Evolutionary conservation across 768 basidiomycete genomes (phyloP).

Genomic region (Russula earlei): DNA sequence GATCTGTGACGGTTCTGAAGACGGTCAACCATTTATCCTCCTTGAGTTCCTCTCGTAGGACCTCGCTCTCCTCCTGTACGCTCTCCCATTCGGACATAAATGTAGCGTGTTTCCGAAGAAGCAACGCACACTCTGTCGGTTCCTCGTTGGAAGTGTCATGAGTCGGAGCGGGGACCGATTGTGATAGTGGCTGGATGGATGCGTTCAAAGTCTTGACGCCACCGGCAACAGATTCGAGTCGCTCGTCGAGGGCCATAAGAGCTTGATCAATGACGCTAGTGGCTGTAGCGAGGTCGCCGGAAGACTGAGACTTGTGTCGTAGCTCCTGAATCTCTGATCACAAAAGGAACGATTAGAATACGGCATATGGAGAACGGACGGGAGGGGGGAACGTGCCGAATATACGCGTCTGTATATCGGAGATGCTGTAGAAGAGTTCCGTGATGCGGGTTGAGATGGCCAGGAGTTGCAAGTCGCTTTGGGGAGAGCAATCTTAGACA

Average conservation of each 20-base stretch:
- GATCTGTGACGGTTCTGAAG: slow-evolving; percentile 87
- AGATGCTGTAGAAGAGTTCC: slow-evolving; percentile 77
- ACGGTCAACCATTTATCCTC: slow-evolving; percentile 97
- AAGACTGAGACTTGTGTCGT: slow-evolving; percentile 73
- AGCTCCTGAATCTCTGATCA: slow-evolving; percentile 81
- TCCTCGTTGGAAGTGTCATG: slow-evolving; percentile 29
- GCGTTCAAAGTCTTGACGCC: slow-evolving; percentile 65
- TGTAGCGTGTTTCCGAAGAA: slow-evolving; percentile 67
- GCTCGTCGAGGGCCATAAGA: slow-evolving; percentile 69
- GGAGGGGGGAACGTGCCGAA: slow-evolving; percentile 47
- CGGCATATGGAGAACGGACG: background rate
- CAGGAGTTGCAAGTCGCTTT: slow-evolving; percentile 64
- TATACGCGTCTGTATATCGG: slow-evolving; percentile 85
- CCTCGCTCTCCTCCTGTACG: slow-evolving; percentile 70
- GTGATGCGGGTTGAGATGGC: slow-evolving; percentile 81
- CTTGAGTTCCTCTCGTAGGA: slow-evolving; percentile 83
- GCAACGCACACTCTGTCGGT: slow-evolving; percentile 35
- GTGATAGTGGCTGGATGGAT: slow-evolving; percentile 50
- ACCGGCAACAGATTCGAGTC: slow-evolving; percentile 60
- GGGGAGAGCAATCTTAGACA: background rate
- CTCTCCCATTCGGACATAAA: slow-evolving; percentile 73
- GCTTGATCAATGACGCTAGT: slow-evolving; percentile 74
- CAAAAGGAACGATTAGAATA: background rate
- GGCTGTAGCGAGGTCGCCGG: slow-evolving; percentile 45
- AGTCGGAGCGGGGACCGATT: slow-evolving; percentile 40